phyloP scores from a whole-genome alignment of 768 basidiomycete species.

The Naganishia randhawae region DNA sequence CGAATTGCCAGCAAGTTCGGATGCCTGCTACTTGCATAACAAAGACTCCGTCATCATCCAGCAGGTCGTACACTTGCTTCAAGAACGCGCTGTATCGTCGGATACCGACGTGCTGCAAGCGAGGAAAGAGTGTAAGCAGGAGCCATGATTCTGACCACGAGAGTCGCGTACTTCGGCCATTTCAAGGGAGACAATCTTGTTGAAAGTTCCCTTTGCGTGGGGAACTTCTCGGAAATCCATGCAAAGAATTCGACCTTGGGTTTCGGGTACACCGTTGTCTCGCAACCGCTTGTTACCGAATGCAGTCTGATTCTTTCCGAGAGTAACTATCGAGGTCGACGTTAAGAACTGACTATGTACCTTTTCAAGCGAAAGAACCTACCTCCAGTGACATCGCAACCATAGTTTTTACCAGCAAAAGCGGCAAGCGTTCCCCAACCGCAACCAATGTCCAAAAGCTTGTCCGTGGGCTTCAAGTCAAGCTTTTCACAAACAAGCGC shows the following conservation, averaged over 20 bases:
- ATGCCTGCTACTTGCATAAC: conserved; percentile 97
- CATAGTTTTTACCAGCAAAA: conserved; percentile 95
- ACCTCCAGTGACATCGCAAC: conserved; percentile 85
- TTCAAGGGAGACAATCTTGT: conserved; percentile 92
- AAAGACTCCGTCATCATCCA: conserved; percentile 90
- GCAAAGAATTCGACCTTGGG: conserved; percentile 84
- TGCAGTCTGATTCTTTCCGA: conserved; percentile 81
- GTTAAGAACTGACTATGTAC: not conserved
- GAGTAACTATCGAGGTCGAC: conserved; percentile 60
- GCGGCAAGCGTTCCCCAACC: conserved; percentile 96
- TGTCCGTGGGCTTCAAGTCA: conserved; percentile 78
- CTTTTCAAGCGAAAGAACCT: not conserved
- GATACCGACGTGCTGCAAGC: conserved; percentile 79
- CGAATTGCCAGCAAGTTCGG: conserved; percentile 94
- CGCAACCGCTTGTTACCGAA: conserved; percentile 87
- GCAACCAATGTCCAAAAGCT: conserved; percentile 54
- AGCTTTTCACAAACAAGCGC: conserved; percentile 92
- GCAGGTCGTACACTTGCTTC: conserved; percentile 81
- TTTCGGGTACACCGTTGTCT: conserved; percentile 67
- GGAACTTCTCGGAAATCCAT: conserved; percentile 90
- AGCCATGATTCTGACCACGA: not conserved
- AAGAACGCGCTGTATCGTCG: conserved; percentile 86
- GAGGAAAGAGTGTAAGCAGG: not conserved
- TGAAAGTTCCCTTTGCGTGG: conserved; percentile 65
- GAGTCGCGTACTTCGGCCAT: conserved; percentile 72